phyloP scores from a whole-genome alignment of 2,329 filamentous ascomycete species.

The Cercospora nicotianae region DNA sequence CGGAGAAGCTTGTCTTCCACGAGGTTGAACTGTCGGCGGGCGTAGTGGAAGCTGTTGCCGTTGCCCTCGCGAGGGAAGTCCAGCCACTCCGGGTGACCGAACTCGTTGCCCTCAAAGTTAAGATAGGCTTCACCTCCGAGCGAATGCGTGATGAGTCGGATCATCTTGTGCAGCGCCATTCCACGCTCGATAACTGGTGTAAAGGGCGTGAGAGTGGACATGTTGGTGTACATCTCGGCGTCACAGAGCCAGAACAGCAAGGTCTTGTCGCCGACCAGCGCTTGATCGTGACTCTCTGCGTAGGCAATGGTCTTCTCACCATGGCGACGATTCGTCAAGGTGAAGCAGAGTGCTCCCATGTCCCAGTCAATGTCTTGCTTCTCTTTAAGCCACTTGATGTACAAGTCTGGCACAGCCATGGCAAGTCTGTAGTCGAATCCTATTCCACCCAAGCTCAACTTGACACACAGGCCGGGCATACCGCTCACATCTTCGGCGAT shows the following conservation, averaged over 20 bases:
- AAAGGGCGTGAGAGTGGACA: conserved; percentile 81
- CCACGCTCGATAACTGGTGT: conserved; percentile 88
- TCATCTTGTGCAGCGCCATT: conserved; percentile 95
- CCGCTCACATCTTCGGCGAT: conserved; percentile 97
- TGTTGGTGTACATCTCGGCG: conserved; percentile 95
- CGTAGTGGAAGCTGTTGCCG: conserved; percentile 43
- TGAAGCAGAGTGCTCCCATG: conserved; percentile 79
- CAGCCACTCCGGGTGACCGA: conserved; percentile 97
- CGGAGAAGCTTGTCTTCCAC: conserved; percentile 81
- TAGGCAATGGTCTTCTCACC: conserved; percentile 93
- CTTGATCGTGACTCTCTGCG: conserved; percentile 22
- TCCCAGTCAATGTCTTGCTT: conserved; percentile 90
- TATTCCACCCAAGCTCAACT: conserved; percentile 80
- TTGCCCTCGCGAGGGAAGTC: conserved; percentile 89
- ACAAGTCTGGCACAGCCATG: conserved; percentile 98
- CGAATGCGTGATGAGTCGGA: conserved; percentile 85
- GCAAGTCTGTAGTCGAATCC: conserved; percentile 97
- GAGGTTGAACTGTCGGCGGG: conserved; percentile 85
- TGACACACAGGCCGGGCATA: conserved; percentile 94
- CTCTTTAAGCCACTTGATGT: conserved; percentile 98
- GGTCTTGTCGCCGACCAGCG: conserved; percentile 78
- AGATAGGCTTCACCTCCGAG: conserved; percentile 95
- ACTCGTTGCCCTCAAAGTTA: conserved; percentile 98
- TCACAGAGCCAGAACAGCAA: conserved; percentile 98
- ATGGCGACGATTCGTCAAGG: conserved; percentile 86